Conservation (phyloP, 352 stramenopile species). For the Phytopythium vexans region DNA sequence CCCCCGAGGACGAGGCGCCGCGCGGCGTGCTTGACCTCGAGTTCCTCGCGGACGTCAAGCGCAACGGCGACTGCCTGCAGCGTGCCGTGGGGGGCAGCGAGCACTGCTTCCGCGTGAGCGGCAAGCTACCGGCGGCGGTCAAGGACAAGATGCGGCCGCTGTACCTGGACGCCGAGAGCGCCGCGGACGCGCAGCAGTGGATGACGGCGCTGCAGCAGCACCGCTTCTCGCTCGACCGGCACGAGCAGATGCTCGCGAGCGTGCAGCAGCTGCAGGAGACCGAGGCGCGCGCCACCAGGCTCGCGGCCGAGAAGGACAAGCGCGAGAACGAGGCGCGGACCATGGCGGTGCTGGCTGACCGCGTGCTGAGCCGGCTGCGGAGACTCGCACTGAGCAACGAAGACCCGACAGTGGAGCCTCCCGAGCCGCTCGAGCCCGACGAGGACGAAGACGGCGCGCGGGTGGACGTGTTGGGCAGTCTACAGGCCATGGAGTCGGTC, state of each 20-base stretch:
- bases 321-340: slow-evolving; percentile 16
- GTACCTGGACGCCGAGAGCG: slow-evolving; percentile 58
- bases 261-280: slow-evolving; percentile 31
- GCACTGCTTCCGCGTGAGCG: slow-evolving; percentile 70
- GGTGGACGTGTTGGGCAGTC: slow-evolving; percentile 30
- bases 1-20: slow-evolving; percentile 51
- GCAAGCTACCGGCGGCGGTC: slow-evolving; percentile 43
- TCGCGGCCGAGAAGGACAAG: slow-evolving; percentile 3
- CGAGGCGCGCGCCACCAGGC: slow-evolving; percentile 18
- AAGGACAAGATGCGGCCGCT: slow-evolving; percentile 56
- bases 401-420: slow-evolving; percentile 6
- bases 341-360: slow-evolving; percentile 18
- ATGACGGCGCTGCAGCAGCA: slow-evolving; percentile 69
- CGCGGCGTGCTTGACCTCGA: slow-evolving; percentile 78
- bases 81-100: slow-evolving; percentile 58
- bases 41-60: slow-evolving; percentile 72
- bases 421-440: slow-evolving; percentile 9
- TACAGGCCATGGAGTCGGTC: slow-evolving; percentile 48
- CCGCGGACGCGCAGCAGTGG: slow-evolving; percentile 52
- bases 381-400: slow-evolving; percentile 27
- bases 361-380: slow-evolving; percentile 29
- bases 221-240: slow-evolving; percentile 55
- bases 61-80: slow-evolving; percentile 73
- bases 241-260: slow-evolving; percentile 36
- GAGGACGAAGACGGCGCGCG: slow-evolving; percentile 19